Conservation (phyloP, 495 filamentous ascomycete species). For the Podospora comata region DNA sequence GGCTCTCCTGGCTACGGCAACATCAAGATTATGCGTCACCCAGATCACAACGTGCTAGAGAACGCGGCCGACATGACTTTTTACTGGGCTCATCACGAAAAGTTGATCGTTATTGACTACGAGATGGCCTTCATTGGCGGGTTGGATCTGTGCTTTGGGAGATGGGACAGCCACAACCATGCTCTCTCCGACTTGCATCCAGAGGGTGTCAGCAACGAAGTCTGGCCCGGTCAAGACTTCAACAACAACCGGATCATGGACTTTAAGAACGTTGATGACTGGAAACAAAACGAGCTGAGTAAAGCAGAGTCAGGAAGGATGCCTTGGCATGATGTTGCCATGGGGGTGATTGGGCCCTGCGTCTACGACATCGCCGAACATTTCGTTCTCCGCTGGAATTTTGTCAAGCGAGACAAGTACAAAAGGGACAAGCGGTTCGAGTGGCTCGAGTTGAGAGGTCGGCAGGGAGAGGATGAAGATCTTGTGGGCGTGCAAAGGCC, state of each 20-base stretch:
- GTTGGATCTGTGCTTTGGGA: constrained; percentile 91
- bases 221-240: constrained; percentile 96
- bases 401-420: constrained; percentile 96
- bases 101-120: constrained; percentile 93
- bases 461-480: constrained; percentile 75
- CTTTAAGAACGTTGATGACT: constrained; percentile 84
- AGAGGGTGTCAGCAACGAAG: constrained; percentile 70
- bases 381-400: constrained; percentile 95
- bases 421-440: constrained; percentile 77
- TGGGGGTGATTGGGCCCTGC: constrained; percentile 83
- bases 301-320: constrained; percentile 91
- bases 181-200: constrained; percentile 84
- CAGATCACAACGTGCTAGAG: constrained; percentile 91
- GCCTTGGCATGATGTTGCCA: constrained; percentile 96
- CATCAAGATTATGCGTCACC: constrained; percentile 85
- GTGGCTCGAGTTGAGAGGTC: constrained; percentile 79
- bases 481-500: constrained; percentile 83
- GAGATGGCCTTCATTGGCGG: constrained; percentile 86
- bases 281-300: constrained; percentile 88
- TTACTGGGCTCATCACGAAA: constrained; percentile 98
- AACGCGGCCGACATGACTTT: constrained; percentile 96
- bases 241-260: constrained; percentile 96
- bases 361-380: constrained; percentile 96
- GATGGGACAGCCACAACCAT: constrained; percentile 88
- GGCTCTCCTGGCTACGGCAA: constrained; percentile 79